These are phyloP conservation scores for Musa itinerans DNA, from an alignment of 176 grass and related monocot species.

Conservation along the genomic window DNA sequence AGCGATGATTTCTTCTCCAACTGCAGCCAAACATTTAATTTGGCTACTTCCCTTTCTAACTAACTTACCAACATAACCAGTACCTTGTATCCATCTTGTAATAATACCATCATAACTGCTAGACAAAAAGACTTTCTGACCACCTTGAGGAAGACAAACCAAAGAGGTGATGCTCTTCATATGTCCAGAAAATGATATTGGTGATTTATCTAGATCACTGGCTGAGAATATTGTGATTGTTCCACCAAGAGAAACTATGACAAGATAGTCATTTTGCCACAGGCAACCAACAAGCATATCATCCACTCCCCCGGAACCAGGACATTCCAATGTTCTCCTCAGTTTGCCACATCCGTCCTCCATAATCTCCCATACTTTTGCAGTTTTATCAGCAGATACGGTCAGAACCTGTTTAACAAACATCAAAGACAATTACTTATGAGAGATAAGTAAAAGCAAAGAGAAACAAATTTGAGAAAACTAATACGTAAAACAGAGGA, in stretches of 20 bases:
- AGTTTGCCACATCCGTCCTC: slow-evolving; percentile 71
- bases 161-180: slow-evolving; percentile 71
- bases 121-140: slow-evolving; percentile 63
- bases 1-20: slow-evolving; percentile 71
- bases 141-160: slow-evolving; percentile 43
- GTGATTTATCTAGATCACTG: slow-evolving; percentile 48
- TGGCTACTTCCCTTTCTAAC: slow-evolving; percentile 73
- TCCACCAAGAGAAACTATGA: slow-evolving; percentile 89
- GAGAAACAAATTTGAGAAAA: background rate
- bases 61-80: slow-evolving; percentile 80
- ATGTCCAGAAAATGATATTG: slow-evolving; percentile 85
- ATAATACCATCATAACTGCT: slow-evolving; percentile 93
- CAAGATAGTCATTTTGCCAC: slow-evolving; percentile 89
- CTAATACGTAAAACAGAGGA: background rate
- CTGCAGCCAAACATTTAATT: slow-evolving; percentile 83
- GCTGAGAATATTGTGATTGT: slow-evolving; percentile 72
- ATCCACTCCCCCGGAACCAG: slow-evolving; percentile 81
- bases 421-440: background rate
- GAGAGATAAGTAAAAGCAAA: background rate
- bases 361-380: slow-evolving; percentile 91
- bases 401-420: slow-evolving; percentile 56
- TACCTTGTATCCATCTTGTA: slow-evolving; percentile 68
- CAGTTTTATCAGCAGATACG: slow-evolving; percentile 96
- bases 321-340: slow-evolving; percentile 56
- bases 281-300: slow-evolving; percentile 95